Base-by-base conservation (phyloP, 2,329 filamentous ascomycete species). In the Exophiala spinifera region DNA sequence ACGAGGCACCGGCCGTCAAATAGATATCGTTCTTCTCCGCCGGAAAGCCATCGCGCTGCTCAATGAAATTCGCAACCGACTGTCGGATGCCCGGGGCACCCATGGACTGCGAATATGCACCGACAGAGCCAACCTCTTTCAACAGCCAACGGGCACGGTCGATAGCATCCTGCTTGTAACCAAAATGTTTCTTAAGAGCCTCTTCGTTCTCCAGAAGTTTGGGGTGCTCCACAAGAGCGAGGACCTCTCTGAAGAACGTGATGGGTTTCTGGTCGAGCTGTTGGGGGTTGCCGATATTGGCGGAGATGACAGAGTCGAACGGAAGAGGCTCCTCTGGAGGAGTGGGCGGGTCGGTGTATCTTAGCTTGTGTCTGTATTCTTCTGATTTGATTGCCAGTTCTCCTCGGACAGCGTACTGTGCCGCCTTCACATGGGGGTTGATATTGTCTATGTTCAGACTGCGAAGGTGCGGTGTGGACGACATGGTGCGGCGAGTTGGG, bases 241-340 rank as follows among this genome's bases (percentile, higher is more conserved):
- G 82, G 23, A 99, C 94, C 76, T 99, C 92, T 65, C 94, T 86
- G 84, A 99, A 96, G 80, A 96, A 99, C 64, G 94, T 99, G 67
- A 99, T 92, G 67, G 94, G 94, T 53, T 97, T 95, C 81, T 99
- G 94, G 76, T 96, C 94, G 60, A 99, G 84, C 76, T 99, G 94
- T 75, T 99, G 94, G 3, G 94, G 94, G 78, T 99, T 99, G 69
- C 94, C 94, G 68, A 99, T 99, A 77, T 99, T 99, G 74, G 94
- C 94, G 60, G 89, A 91, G 76, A 99, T 92, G 73, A 99, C 86
- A 56, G 90, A 82, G 66, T 89, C 80, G 73, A 99, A 99, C 46
- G 94, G 92, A 47, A 97, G 79, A 67, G 71, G 70, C 2, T 56
- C 59, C 72, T 75, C 79, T 80, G 61, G 78, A 76, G 57, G 62